Evolutionary conservation across 257 asterid species (phyloP).

Genomic region (Lithospermum erythrorhizon): DNA sequence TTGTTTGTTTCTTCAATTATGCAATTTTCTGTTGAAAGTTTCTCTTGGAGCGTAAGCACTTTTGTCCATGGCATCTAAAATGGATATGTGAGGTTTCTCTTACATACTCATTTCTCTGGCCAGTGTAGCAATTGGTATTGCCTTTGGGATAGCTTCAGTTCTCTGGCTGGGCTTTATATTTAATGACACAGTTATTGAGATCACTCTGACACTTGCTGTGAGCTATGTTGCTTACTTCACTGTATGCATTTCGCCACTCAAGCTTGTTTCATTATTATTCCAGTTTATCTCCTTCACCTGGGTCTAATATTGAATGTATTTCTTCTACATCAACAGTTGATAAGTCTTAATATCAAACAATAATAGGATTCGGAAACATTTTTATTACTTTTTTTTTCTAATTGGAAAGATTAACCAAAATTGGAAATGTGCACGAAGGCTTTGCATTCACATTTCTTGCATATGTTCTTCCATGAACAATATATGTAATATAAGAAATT

Average conservation of each 20-base stretch:
- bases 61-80: conserved; percentile 14
- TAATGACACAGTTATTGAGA: conserved; percentile 95
- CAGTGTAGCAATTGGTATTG: conserved; percentile 83
- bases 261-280: conserved; percentile 11
- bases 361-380: background rate
- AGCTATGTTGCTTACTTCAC: conserved; percentile 93
- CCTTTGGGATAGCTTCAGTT: conserved; percentile 79
- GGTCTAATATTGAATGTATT: background rate
- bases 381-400: too few relatives aligned
- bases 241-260: conserved; percentile 33
- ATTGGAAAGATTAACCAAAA: too few relatives aligned
- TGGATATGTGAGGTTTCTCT: conserved; percentile 16
- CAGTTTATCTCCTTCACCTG: conserved; percentile 1
- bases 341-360: background rate
- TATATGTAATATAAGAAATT: background rate
- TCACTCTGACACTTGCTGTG: conserved; percentile 81
- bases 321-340: background rate
- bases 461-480: background rate
- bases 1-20: conserved; percentile 1
- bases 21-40: conserved; percentile 37
- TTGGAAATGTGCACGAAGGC: too few relatives aligned
- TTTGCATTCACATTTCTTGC: background rate
- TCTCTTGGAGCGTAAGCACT: conserved; percentile 91
- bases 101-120: conserved; percentile 18
- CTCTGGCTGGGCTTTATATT: conserved; percentile 94